Evolutionary conservation across 768 basidiomycete species (phyloP), one percentile per base, ranked within the genome.

Genomic region (Multifurca ochricompacta): DNA sequence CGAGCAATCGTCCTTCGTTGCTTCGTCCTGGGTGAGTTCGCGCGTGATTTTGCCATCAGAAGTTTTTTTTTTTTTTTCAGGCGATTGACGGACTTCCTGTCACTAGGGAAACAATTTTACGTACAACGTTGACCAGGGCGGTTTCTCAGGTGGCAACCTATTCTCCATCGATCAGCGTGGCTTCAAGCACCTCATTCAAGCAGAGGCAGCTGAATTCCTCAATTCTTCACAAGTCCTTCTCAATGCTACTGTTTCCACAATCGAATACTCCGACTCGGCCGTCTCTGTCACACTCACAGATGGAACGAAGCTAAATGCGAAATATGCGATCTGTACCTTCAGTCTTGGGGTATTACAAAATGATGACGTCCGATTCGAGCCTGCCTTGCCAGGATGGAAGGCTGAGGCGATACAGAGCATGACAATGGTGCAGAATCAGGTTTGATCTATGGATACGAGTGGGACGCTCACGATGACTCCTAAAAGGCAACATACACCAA

Each of bases 51-150:
- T 2, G 28, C 18, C 13, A 30, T 30, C 14, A 19, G 28, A n/a
- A n/a, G n/a, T n/a, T n/a, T n/a, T n/a, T n/a, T n/a, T n/a, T n/a
- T n/a, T n/a, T n/a, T n/a, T 16, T 4, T 14, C 8, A 4, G 23
- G 16, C 9, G 11, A 37, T 30, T 47, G n/a, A 46, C 27, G 27
- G 1, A 18, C 11, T 21, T 3, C 8, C 10, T n/a, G n/a, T n/a
- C n/a, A 19, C 7, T 43, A 82, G 81, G 77, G 74, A 43, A 79
- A 82, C 60, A 85, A 85, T 61, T 81, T 76, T 56, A 84, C 84
- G 9, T 74, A 72, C 60, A 68, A 74, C 40, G 64, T 70, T 0
- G 72, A 72, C 62, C 66, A 68, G 54, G 81, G 80, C 34, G 83
- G 81, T 1, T 85, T 81, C 60, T 79, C 81, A 0, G 73, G 71